phyloP scores from a whole-genome alignment of 2,329 filamentous ascomycete species.

The Fusarium floridanum region DNA sequence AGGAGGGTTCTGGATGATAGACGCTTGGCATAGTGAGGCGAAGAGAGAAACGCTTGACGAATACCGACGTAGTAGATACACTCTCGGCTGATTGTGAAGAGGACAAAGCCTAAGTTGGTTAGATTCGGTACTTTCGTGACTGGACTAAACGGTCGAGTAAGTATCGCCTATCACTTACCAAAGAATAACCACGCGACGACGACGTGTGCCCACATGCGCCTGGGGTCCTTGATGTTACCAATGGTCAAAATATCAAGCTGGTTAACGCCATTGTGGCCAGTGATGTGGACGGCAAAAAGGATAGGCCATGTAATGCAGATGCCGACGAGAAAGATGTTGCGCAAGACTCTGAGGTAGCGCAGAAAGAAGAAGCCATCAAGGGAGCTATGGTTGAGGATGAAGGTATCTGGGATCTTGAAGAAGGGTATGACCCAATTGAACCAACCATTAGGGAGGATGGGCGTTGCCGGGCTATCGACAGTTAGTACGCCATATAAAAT shows the following conservation, averaged over 20 bases:
- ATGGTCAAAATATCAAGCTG: conserved; percentile 86
- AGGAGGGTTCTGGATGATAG: conserved; percentile 92
- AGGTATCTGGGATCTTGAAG: conserved; percentile 78
- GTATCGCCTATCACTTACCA: conserved; percentile 39
- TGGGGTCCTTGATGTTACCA: conserved; percentile 74
- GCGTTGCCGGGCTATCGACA: conserved; percentile 65
- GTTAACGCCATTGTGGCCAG: conserved; percentile 73
- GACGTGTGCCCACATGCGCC: conserved; percentile 84
- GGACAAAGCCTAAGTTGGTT: conserved; percentile 75
- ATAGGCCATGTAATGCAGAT: conserved; percentile 89
- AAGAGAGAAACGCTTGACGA: conserved; percentile 90
- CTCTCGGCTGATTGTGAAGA: conserved; percentile 89
- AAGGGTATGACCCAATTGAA: conserved; percentile 78
- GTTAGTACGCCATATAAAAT: conserved; percentile 2
- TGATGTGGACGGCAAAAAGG: conserved; percentile 87
- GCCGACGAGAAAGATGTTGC: conserved; percentile 87
- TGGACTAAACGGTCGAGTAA: background rate
- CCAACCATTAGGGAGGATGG: conserved; percentile 69
- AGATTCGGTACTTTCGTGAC: conserved; percentile 1
- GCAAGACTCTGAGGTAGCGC: conserved; percentile 76
- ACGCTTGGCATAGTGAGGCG: conserved; percentile 84
- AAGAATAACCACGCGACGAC: conserved; percentile 85
- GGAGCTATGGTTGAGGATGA: conserved; percentile 89
- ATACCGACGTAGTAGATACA: conserved; percentile 93
- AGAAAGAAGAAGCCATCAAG: conserved; percentile 93